These are phyloP conservation scores for Parsonsia alboflavescens DNA, from an alignment of 257 asterid genomes.

Conservation along the genomic window DNA sequence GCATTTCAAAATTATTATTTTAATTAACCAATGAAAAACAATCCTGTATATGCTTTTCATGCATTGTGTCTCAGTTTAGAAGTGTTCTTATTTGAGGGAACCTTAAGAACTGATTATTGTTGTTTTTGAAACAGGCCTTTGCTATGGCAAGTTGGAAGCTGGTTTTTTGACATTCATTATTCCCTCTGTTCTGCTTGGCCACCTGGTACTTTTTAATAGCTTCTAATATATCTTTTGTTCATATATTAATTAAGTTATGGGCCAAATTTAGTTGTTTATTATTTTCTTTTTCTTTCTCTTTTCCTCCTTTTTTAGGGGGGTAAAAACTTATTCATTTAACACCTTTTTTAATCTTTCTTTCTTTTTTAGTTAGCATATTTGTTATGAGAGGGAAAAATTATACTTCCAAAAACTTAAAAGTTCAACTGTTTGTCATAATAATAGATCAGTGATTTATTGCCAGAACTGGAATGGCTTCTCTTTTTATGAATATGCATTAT, in stretches of 20 bases:
- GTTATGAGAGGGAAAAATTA: neutral
- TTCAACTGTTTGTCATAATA: neutral
- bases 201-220: conserved; percentile 46
- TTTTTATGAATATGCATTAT: neutral
- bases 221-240: neutral
- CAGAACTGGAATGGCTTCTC: too few relatives aligned
- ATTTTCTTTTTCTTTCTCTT: neutral
- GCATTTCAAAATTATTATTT: neutral
- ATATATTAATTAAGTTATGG: too few relatives aligned
- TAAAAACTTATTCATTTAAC: neutral
- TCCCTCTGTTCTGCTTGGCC: conserved; percentile 76
- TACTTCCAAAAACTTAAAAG: neutral
- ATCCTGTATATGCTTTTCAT: neutral
- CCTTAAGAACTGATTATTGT: neutral
- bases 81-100: conserved; percentile 1
- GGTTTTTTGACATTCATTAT: conserved; percentile 70
- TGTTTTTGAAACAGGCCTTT: conserved; percentile 43
- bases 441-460: neutral
- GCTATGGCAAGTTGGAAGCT: conserved; percentile 93
- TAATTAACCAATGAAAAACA: neutral
- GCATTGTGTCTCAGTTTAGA: neutral
- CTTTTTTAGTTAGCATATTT: too few relatives aligned
- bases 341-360: too few relatives aligned
- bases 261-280: neutral
- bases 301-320: too few relatives aligned